Evolutionary conservation across 2,329 filamentous ascomycete species (phyloP).

Genomic region (Balansia obtecta): DNA sequence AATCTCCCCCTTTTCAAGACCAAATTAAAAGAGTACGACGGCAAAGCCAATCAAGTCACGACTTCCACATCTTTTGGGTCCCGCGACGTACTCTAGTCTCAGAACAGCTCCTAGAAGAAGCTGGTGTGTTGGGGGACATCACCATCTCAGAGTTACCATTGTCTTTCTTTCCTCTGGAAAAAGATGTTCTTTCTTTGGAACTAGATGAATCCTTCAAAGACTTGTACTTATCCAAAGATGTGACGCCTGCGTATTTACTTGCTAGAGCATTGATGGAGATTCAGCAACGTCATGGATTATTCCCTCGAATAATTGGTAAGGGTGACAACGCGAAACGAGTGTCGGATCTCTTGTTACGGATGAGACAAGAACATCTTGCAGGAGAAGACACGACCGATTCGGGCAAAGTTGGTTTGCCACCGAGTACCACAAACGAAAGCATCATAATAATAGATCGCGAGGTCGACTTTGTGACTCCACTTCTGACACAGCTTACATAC

Average conservation of each 20-base stretch:
- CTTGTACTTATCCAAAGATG: conserved; percentile 80
- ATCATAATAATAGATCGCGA: conserved; percentile 92
- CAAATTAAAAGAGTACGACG: conserved; percentile 84
- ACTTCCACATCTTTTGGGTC: conserved; percentile 95
- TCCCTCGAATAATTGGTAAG: conserved; percentile 89
- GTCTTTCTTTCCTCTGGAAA: conserved; percentile 83
- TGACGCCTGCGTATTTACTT: conserved; percentile 77
- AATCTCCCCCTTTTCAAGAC: conserved; percentile 38
- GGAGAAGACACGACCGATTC: conserved; percentile 59
- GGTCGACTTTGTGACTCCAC: conserved; percentile 80
- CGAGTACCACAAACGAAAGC: conserved; percentile 79
- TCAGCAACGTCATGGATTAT: conserved; percentile 83
- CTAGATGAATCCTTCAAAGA: conserved; percentile 78
- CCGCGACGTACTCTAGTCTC: conserved; percentile 84
- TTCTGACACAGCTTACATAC: conserved; percentile 92
- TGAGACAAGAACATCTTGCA: conserved; percentile 79
- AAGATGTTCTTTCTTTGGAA: conserved; percentile 83
- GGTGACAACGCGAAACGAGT: conserved; percentile 87
- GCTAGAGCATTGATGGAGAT: conserved; percentile 90
- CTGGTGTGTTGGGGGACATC: conserved; percentile 84
- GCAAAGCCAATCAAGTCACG: conserved; percentile 81
- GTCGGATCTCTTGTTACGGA: conserved; percentile 74
- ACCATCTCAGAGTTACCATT: conserved; percentile 79
- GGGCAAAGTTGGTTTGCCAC: conserved; percentile 56
- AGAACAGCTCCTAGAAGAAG: conserved; percentile 83